phyloP scores from a whole-genome alignment of 2,329 filamentous ascomycete species.

The Alternaria brassicicola region DNA sequence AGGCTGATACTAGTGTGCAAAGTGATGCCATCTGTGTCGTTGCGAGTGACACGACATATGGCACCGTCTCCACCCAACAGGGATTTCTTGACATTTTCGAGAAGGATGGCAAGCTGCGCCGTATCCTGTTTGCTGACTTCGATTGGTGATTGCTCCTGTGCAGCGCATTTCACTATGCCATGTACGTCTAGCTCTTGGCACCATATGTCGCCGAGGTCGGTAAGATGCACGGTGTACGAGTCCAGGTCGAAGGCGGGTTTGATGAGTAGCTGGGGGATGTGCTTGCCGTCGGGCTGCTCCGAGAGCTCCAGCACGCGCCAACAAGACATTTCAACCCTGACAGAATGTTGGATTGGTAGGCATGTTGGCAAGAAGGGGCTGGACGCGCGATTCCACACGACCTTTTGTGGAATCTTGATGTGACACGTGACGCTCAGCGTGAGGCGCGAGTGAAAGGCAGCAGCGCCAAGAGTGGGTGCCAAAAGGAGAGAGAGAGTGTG shows the following conservation, averaged over 20 bases:
- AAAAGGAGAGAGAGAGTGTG: constrained; percentile 2
- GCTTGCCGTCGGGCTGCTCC: constrained; percentile 26
- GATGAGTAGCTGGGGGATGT: constrained; percentile 66
- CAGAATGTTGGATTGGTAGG: neutral
- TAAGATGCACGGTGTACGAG: constrained; percentile 70
- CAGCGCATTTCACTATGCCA: constrained; percentile 68
- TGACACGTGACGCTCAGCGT: neutral
- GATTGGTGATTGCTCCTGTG: constrained; percentile 70
- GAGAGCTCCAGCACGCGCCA: constrained; percentile 44
- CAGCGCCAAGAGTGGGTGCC: constrained; percentile 10
- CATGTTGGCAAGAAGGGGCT: neutral
- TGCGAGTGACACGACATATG: constrained; percentile 42
- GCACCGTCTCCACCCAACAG: constrained; percentile 49
- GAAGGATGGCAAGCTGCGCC: constrained; percentile 70
- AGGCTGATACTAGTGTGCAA: constrained; percentile 66
- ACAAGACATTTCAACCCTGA: constrained; percentile 34
- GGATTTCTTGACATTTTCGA: constrained; percentile 65
- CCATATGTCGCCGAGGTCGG: constrained; percentile 78
- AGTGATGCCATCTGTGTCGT: constrained; percentile 47
- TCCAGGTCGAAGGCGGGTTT: constrained; percentile 62
- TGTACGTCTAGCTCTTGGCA: constrained; percentile 66
- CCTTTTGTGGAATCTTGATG: neutral
- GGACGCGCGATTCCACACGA: neutral
- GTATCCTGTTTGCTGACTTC: constrained; percentile 70
- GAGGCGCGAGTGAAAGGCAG: constrained; percentile 18